Evolutionary conservation across 768 basidiomycete species (phyloP).

Genomic region (Leccinum olivaceopallidum): DNA sequence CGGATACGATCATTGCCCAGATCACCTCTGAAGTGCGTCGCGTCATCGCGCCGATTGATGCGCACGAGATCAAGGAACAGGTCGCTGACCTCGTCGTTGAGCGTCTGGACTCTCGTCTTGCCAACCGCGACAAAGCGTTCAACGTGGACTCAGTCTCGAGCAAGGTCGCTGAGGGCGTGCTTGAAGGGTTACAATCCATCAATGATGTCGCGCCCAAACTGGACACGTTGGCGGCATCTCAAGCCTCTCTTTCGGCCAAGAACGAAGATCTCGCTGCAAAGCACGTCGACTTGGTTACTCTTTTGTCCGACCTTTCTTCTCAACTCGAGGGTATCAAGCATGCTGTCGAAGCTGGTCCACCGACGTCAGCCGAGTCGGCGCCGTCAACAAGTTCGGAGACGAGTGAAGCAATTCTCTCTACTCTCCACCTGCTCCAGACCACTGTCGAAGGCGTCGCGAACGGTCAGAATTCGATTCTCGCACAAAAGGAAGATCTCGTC

Average conservation of each 20-base stretch:
- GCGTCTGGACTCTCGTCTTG: slow-evolving; percentile 76
- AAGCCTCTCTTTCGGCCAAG: slow-evolving; percentile 42
- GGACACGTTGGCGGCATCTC: slow-evolving; percentile 41
- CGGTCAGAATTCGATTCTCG: slow-evolving; percentile 50
- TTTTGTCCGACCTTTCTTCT: slow-evolving; percentile 49
- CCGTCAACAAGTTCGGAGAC: slow-evolving; percentile 16
- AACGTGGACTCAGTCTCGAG: slow-evolving; percentile 58
- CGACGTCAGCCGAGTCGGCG: slow-evolving; percentile 20
- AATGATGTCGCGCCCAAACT: slow-evolving; percentile 42
- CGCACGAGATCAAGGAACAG: slow-evolving; percentile 86
- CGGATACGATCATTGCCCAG: slow-evolving; percentile 55
- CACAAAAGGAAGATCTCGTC: slow-evolving; percentile 50
- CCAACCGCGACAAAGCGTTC: slow-evolving; percentile 72
- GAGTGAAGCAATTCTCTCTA: slow-evolving; percentile 32
- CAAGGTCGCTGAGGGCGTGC: slow-evolving; percentile 57
- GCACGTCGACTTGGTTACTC: slow-evolving; percentile 41
- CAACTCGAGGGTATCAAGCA: slow-evolving; percentile 47
- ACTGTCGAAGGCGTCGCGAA: slow-evolving; percentile 48
- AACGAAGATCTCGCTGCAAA: slow-evolving; percentile 38
- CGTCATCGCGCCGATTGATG: slow-evolving; percentile 74
- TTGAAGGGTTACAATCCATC: slow-evolving; percentile 43
- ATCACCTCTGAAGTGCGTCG: slow-evolving; percentile 70
- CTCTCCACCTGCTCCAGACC: slow-evolving; percentile 47
- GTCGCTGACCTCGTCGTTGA: slow-evolving; percentile 88
- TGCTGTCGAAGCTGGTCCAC: slow-evolving; percentile 38